phyloP scores from a whole-genome alignment of 2,329 filamentous ascomycete genomes.

The Alternaria angustiovoidea region DNA sequence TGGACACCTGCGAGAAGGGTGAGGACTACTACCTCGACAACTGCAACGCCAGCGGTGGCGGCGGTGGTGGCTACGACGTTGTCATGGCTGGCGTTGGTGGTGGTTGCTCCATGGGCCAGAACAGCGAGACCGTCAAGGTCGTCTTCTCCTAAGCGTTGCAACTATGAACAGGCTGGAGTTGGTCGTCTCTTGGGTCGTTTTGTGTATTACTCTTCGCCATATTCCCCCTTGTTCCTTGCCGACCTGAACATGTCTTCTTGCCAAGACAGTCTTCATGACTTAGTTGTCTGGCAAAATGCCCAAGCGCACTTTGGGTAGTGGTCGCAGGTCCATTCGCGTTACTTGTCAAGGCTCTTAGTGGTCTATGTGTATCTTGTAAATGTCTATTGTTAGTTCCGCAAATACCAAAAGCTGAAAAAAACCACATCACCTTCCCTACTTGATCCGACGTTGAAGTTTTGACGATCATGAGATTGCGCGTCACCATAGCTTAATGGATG shows the following conservation, averaged over 20 bases:
- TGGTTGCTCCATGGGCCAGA: constrained; percentile 42
- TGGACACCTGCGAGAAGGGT: constrained; percentile 46
- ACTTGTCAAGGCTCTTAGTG: constrained; percentile 22
- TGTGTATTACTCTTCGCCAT: constrained; percentile 29
- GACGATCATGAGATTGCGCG: background rate
- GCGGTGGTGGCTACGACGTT: constrained; percentile 42
- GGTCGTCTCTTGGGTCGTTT: constrained; percentile 17
- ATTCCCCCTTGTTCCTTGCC: constrained; percentile 27
- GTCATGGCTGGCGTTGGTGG: constrained; percentile 39
- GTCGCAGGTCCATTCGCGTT: constrained; percentile 26
- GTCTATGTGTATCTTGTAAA: constrained; percentile 38
- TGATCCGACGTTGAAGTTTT: background rate
- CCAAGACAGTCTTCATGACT: constrained; percentile 14
- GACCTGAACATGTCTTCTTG: constrained; percentile 28
- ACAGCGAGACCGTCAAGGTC: constrained; percentile 40
- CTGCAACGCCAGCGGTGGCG: constrained; percentile 40
- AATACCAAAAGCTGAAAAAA: constrained; percentile 17
- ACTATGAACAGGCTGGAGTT: constrained; percentile 21
- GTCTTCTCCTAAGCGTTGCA: constrained; percentile 27
- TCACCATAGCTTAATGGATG: background rate
- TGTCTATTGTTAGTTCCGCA: constrained; percentile 30
- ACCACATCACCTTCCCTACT: background rate
- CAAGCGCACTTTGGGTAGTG: constrained; percentile 26
- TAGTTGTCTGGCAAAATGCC: constrained; percentile 27
- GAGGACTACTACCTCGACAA: constrained; percentile 51